These are phyloP conservation scores for Sugiyamaella castrensis DNA, from an alignment of 1,139 yeast genomes.

Conservation along the genomic window DNA sequence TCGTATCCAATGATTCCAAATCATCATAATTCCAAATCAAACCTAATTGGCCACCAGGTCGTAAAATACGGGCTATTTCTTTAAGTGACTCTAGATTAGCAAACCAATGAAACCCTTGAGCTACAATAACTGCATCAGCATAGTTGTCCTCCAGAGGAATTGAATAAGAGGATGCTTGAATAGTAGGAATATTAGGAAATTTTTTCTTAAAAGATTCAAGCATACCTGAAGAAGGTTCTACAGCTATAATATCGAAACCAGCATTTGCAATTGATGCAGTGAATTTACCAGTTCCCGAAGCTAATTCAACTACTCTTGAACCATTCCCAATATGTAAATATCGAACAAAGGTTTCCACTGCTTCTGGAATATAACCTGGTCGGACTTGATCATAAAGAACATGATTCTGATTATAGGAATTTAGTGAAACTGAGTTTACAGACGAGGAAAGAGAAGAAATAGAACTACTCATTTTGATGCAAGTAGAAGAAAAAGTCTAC, in stretches of 20 bases:
- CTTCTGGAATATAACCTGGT: slow-evolving; percentile 51
- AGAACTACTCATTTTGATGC: background rate
- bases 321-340: slow-evolving; percentile 40
- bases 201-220: slow-evolving; percentile 46
- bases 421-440: slow-evolving; percentile 17
- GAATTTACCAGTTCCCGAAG: slow-evolving; percentile 67
- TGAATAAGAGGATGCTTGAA: slow-evolving; percentile 47
- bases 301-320: slow-evolving; percentile 49
- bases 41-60: slow-evolving; percentile 52
- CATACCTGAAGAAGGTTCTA: slow-evolving; percentile 65
- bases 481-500: background rate
- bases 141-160: slow-evolving; percentile 46
- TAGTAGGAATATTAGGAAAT: slow-evolving; percentile 46
- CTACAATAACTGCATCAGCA: slow-evolving; percentile 54
- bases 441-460: background rate
- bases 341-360: slow-evolving; percentile 48
- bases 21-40: slow-evolving; percentile 63
- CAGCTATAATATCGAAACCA: slow-evolving; percentile 49
- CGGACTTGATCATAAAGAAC: slow-evolving; percentile 52
- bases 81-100: slow-evolving; percentile 48
- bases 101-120: slow-evolving; percentile 73
- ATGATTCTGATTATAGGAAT: slow-evolving; percentile 55
- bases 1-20: slow-evolving; percentile 26
- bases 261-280: slow-evolving; percentile 46
- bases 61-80: slow-evolving; percentile 54